Percentiles rank a stretch among this genome's conserved stretches.
These are phyloP conservation scores for Trichoderma gamsii DNA, from an alignment of 495 filamentous ascomycete genomes.

Conservation along the genomic window DNA sequence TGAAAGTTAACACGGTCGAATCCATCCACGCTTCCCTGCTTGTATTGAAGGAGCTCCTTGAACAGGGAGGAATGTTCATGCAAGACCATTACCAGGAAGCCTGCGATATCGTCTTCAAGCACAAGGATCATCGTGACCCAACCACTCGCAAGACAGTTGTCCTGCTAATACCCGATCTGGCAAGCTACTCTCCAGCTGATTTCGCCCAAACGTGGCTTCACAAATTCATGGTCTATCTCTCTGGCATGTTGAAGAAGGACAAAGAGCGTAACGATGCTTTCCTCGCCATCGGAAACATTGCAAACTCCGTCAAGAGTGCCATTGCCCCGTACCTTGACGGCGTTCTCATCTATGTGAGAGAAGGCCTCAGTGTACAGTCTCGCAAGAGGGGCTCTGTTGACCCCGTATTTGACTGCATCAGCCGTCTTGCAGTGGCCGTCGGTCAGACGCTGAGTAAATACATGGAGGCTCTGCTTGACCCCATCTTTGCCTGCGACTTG, in stretches of 20 bases:
- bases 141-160: constrained; percentile 85
- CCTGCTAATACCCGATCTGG: constrained; percentile 83
- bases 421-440: constrained; percentile 88
- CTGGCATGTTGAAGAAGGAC: constrained; percentile 90
- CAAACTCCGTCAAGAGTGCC: constrained; percentile 86
- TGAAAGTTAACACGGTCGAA: constrained; percentile 74
- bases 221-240: constrained; percentile 94
- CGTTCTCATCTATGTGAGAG: constrained; percentile 84
- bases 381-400: constrained; percentile 69
- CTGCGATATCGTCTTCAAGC: constrained; percentile 82
- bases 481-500: constrained; percentile 93
- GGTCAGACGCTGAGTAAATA: constrained; percentile 96
- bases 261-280: constrained; percentile 91
- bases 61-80: constrained; percentile 98
- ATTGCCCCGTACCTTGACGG: constrained; percentile 94
- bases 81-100: constrained; percentile 77
- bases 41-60: constrained; percentile 80
- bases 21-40: constrained; percentile 86
- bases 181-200: constrained; percentile 80
- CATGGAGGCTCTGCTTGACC: constrained; percentile 90
- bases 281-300: constrained; percentile 89
- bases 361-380: constrained; percentile 76
- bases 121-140: constrained; percentile 84
- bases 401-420: constrained; percentile 98
- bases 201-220: constrained; percentile 81